Conservation (phyloP, 129 eudicot species). For the Pittosporum tobira region DNA sequence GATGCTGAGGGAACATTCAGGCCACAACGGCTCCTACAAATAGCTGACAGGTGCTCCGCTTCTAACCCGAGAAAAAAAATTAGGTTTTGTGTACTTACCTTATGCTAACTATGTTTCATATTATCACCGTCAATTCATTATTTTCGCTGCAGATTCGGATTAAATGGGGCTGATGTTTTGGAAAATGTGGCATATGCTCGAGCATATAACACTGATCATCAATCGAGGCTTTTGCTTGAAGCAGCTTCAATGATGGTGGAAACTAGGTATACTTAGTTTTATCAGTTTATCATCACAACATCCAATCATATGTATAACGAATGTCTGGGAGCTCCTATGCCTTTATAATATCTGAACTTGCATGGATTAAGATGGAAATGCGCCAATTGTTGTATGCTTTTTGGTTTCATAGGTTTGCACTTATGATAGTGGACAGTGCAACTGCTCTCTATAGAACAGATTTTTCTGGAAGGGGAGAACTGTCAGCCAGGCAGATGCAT, state of each 20-base stretch:
- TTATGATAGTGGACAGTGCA: slow-evolving; percentile 94
- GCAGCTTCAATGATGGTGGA: slow-evolving; percentile 99
- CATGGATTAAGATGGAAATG: background rate
- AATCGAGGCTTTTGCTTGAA: slow-evolving; percentile 87
- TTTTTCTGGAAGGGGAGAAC: slow-evolving; percentile 92
- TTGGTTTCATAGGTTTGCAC: slow-evolving; percentile 54
- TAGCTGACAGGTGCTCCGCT: slow-evolving; percentile 65
- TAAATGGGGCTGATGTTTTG: slow-evolving; percentile 83
- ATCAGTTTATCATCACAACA: background rate
- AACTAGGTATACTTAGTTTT: slow-evolving; percentile 43
- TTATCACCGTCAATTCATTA: background rate
- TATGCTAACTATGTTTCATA: background rate
- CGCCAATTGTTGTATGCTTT: background rate
- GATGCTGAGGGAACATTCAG: slow-evolving; percentile 98
- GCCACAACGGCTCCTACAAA: slow-evolving; percentile 90
- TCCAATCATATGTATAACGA: background rate
- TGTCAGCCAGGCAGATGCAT: slow-evolving; percentile 96
- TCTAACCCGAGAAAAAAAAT: background rate
- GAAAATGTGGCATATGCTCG: slow-evolving; percentile 97
- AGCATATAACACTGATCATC: slow-evolving; percentile 95
- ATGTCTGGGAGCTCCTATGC: background rate
- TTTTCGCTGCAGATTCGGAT: slow-evolving; percentile 55
- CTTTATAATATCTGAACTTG: background rate
- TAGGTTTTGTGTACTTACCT: background rate
- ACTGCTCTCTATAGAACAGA: slow-evolving; percentile 95